Evolutionary conservation across 352 stramenopile genomes (phyloP).

Genomic region (Phytophthora pinifolia): DNA sequence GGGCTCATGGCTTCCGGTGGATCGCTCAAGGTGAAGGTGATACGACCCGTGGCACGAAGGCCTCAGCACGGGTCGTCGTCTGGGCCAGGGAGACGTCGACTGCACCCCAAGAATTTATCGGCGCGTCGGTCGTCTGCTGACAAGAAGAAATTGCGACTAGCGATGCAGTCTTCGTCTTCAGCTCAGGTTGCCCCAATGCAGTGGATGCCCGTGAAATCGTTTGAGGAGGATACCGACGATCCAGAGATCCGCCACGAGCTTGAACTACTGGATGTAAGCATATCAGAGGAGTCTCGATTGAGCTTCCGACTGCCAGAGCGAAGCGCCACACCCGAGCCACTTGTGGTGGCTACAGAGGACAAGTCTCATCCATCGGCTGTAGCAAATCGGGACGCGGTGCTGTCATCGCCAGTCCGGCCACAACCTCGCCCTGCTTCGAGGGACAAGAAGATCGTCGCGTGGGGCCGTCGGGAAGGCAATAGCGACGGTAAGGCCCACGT

Average conservation of each 20-base stretch:
- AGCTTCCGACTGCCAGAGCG: conserved; percentile 57
- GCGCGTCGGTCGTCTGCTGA: conserved; percentile 43
- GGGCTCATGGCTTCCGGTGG: conserved; percentile 57
- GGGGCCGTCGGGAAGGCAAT: conserved; percentile 8
- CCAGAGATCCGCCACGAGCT: conserved; percentile 39
- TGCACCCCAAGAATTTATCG: conserved; percentile 45
- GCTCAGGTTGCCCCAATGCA: conserved; percentile 26
- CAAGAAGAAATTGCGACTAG: conserved; percentile 21
- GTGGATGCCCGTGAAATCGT: conserved; percentile 48
- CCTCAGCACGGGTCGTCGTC: conserved; percentile 31
- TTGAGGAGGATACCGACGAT: conserved; percentile 37
- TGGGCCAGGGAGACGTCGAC: conserved; percentile 32
- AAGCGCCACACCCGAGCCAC: conserved; percentile 55
- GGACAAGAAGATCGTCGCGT: conserved; percentile 18
- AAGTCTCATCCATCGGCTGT: conserved; percentile 17
- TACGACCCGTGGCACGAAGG: conserved; percentile 36
- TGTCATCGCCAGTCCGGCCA: conserved; percentile 11
- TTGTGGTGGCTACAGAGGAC: conserved; percentile 31
- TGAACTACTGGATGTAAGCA: conserved; percentile 47
- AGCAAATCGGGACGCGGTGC: conserved; percentile 9
- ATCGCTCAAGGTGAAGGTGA: conserved; percentile 44
- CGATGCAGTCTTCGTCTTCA: conserved; percentile 6
- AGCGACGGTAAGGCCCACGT: conserved; percentile 1
- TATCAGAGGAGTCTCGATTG: conserved; percentile 49
- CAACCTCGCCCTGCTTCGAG: conserved; percentile 3